Evolutionary conservation across 2,329 filamentous ascomycete genomes (phyloP), one percentile per base, ranked within the genome.

Genomic region (Sclerotinia spermophila): DNA sequence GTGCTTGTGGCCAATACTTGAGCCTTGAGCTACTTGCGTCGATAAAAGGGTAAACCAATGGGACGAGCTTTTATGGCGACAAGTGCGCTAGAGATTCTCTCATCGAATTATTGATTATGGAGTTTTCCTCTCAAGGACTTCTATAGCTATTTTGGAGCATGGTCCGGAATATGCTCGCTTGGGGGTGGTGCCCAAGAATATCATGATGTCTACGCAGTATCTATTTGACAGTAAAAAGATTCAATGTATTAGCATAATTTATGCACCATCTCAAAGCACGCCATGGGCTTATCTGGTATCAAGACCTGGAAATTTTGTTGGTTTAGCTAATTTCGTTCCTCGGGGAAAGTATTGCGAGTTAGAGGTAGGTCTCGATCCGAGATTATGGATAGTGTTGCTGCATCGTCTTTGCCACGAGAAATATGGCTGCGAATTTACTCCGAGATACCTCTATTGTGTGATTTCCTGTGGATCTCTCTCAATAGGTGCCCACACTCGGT

Each of bases 71-170:
- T 21, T n/a, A 68, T 68, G 66, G 66, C 51, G 66, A 68, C 66
- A 68, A 68, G 53, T 68, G 66, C 55, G 53, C 66, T 60, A 60
- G 40, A 59, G 24, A 68, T 68, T 35, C 24, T 24, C 38, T 67
- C 65, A 67, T 67, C 48, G 30, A 42, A 24, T 48, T 42, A 27
- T 21, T 38, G 15, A 64, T n/a, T 13, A 21, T 64, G 61, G 19
- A 51, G 19, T 53, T 24, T n/a, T 40, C 27, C 38, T 40, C 10
- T 13, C 24, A 51, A 51, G 44, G 24, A 33, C 24, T 27, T 24
- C 27, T 13, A 53, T 17, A 15, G 30, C 44, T 24, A 5, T 33
- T 65, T 40, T 40, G n/a, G 62, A 65, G 17, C 45, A 65, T 21
- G 13, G 2, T 13, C 24, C 33, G 17, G 10, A n/a, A 53, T 53